A percentile compares a stretch with the other conserved stretches of the same genome.
phyloP scores from a whole-genome alignment of 495 filamentous ascomycete genomes.

The Aspergillus sclerotioniger region DNA sequence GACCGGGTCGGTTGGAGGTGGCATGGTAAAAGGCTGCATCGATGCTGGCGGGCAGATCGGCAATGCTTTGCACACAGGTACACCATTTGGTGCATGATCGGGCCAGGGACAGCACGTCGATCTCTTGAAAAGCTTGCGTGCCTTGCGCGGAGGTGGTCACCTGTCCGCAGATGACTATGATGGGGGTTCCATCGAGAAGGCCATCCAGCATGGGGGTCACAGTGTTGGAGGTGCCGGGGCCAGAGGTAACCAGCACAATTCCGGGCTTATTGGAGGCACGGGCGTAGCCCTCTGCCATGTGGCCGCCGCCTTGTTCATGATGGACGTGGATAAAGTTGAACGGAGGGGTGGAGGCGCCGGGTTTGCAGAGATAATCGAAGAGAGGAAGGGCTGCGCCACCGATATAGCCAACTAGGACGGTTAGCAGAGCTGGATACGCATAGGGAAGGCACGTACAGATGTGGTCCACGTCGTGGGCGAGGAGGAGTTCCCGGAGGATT shows the following conservation, averaged over 20 bases:
- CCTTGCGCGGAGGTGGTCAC: conserved; percentile 52
- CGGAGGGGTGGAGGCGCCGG: conserved; percentile 30
- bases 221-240: conserved; percentile 61
- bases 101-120: conserved; percentile 59
- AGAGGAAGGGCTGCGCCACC: neutral
- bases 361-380: conserved; percentile 4
- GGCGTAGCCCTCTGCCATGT: conserved; percentile 67
- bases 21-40: conserved; percentile 67
- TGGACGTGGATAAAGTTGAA: conserved; percentile 63
- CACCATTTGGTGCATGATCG: conserved; percentile 65
- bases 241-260: conserved; percentile 62
- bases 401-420: neutral
- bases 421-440: neutral
- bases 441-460: conserved; percentile 1
- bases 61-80: conserved; percentile 61
- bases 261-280: conserved; percentile 60
- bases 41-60: conserved; percentile 57
- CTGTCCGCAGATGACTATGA: conserved; percentile 63
- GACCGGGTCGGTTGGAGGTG: conserved; percentile 56
- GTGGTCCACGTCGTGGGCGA: conserved; percentile 4
- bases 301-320: conserved; percentile 64
- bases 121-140: conserved; percentile 62
- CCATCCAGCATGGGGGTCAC: conserved; percentile 64
- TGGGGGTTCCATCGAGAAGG: conserved; percentile 59
- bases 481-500: conserved; percentile 7